Base-by-base conservation (phyloP, 257 asterid species). In the Knoxia roxburghii region DNA sequence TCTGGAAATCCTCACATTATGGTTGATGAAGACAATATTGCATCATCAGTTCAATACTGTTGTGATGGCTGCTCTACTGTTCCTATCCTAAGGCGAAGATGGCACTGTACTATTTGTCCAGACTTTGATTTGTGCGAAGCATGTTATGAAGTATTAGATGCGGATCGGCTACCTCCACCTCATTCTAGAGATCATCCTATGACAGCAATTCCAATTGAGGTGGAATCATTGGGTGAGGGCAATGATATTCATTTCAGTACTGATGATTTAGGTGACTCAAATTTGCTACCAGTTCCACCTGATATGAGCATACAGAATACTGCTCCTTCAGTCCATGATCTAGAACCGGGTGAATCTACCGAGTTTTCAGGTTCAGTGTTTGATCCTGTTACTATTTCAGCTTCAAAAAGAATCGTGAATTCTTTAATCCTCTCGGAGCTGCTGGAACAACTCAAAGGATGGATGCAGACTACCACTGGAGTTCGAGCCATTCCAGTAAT, bases 51-150 rank as follows among this genome's bases (percentile, higher is more conserved):
- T 40, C 99, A 94, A 68, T 94, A 90, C 79, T 88, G 97, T 71
- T 94, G 99, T 80, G 99, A 94, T 72, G 97, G 97, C 55, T 94
- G 99, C 77, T 94, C 99, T 61, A 89, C 97, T 69, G 99, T 90
- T 76, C 99, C 99, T 71, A 94, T 94, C 59, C 82, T 81, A 70
- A 84, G 99, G 79, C 87, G 95, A 37, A 85, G 99, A 73, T 94
- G 99, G 99, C 99, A 94, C 75, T 94, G 99, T 71, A 80, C 96
- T 67, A 78, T 94, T 78, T 94, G 99, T 77, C 97, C 99, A 27
- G 99, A 94, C 84, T 94, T 94, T 71, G 99, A 94, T 84, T 79
- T 94, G 76, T 94, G 99, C 65, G 99, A 94, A 80, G 87, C 97
- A 52, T 94, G 99, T 68, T 90, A 94, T 57, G 99, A 87, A 84